Base-by-base conservation (phyloP, 2,329 filamentous ascomycete genomes). In the Phaeoacremonium minimum region DNA sequence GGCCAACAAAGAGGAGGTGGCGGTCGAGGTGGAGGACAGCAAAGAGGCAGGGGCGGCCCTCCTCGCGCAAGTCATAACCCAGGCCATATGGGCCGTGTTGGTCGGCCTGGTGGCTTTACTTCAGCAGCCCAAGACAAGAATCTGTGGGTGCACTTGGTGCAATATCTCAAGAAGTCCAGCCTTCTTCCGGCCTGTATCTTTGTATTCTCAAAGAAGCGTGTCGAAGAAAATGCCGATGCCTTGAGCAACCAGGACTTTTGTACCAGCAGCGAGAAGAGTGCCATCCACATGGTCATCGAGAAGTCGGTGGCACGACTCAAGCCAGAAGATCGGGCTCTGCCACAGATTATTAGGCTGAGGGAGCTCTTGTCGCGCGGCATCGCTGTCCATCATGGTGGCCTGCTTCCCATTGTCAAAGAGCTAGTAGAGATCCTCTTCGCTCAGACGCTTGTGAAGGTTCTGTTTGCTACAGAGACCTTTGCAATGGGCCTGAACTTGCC, bases 391-490 rank as follows among this genome's bases (percentile, higher is more conserved):
- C 93, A 98, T 55, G 91, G 93, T 45, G 93, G 93, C 22, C 71
- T 98, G 44, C 63, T 98, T 15, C 93, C 93, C 1, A 98, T 98
- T 45, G 89, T 97, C 49, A 98, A 98, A 60, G 93, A 98, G 59
- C 80, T 97, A 16, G 93, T 98, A 2, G 93, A 98, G 60, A 95
- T 98, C 36, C 65, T 98, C 13, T 98, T 98, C 51, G 91, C 93
- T 0, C 89, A 87, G 60, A 94, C 90, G 1, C 67, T 98, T 37
- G 93, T 98, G 40, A 98, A 98, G 62, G 86, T 98, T 4, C 75
- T 98, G 3, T 98, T 98, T 53, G 93, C 93, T 0, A 98, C 93
- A 0, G 93, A 98, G 59, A 98, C 93, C 0, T 98, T 98, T 60
- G 93, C 93, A 22, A 98, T 98, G 90, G 93, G 93, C 18, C 73